A percentile compares a stretch with the other conserved stretches of the same genome.
phyloP scores from a whole-genome alignment of 805 yeast species.

The Debaryomyces prosopidis region DNA sequence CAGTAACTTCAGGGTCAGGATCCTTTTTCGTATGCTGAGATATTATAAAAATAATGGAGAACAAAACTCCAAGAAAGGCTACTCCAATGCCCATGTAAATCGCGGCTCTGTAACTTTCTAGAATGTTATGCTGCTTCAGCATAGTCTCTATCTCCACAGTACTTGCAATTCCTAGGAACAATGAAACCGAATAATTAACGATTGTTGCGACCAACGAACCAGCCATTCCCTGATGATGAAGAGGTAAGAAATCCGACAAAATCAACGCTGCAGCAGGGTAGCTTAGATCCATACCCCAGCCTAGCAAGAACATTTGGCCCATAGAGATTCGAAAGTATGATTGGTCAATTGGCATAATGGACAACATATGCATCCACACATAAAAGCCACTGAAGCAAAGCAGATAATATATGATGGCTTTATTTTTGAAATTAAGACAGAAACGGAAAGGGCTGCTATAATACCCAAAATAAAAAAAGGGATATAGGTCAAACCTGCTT shows the following conservation, averaged over 20 bases:
- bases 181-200: conserved; percentile 68
- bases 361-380: conserved; percentile 54
- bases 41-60: conserved; percentile 25
- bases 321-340: conserved; percentile 59
- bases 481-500: conserved; percentile 39
- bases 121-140: conserved; percentile 7
- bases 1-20: conserved; percentile 8
- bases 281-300: conserved; percentile 78
- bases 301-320: conserved; percentile 54
- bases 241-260: conserved; percentile 58
- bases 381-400: conserved; percentile 53
- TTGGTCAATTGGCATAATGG: conserved; percentile 59
- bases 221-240: conserved; percentile 73
- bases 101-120: conserved; percentile 57
- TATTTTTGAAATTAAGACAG: conserved; percentile 44
- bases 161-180: conserved; percentile 72
- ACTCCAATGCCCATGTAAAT: conserved; percentile 62
- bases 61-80: conserved; percentile 46
- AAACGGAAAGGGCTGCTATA: conserved; percentile 54
- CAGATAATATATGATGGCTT: conserved; percentile 53
- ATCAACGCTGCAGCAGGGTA: conserved; percentile 74
- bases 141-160: conserved; percentile 49
- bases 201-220: conserved; percentile 72
- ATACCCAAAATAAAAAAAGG: conserved; percentile 55
- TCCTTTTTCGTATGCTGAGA: conserved; percentile 7